A percentile compares a stretch with the other conserved stretches of the same genome.
Evolutionary conservation across 441 rosid species (phyloP).

Genomic region (Flueggea neowawraea): DNA sequence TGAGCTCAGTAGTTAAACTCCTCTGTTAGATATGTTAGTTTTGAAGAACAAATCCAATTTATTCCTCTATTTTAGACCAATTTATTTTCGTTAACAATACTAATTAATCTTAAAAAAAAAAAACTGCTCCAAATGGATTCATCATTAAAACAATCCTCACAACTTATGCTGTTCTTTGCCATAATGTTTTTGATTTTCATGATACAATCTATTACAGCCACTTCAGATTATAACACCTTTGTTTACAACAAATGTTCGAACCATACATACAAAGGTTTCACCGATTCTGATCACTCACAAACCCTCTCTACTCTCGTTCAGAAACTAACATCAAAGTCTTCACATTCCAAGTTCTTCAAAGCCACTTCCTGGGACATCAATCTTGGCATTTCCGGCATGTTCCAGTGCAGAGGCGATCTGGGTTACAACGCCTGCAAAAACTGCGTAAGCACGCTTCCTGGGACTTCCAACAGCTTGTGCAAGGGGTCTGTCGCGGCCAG

Average conservation of each 20-base stretch:
- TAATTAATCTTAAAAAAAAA: no score
- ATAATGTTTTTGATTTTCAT: no score
- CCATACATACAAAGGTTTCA: slow-evolving; percentile 19
- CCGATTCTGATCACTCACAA: slow-evolving; percentile 25
- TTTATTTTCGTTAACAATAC: no score
- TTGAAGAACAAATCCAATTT: no score
- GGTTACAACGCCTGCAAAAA: slow-evolving; percentile 37
- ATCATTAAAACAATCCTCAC: no score
- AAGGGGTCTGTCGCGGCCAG: slow-evolving; percentile 44
- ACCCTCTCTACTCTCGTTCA: slow-evolving; percentile 37
- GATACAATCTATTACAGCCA: slow-evolving; percentile 8
- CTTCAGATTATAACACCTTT: slow-evolving; percentile 34
- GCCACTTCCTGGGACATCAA: slow-evolving; percentile 36
- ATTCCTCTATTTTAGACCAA: no score
- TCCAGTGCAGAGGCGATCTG: slow-evolving; percentile 63
- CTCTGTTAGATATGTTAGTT: no score
- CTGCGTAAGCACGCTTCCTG: slow-evolving; percentile 46
- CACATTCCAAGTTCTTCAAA: slow-evolving; percentile 46
- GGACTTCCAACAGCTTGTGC: slow-evolving; percentile 35
- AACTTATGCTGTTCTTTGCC: no score
- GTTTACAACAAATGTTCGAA: slow-evolving; percentile 51
- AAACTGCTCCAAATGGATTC: no score
- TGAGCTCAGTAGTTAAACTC: no score
- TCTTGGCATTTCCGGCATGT: slow-evolving; percentile 54
- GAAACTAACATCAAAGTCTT: slow-evolving; percentile 43